Percentiles rank a stretch among this genome's conserved stretches.
Evolutionary conservation across 805 yeast species (phyloP).

Genomic region (Saturnispora quitensis): DNA sequence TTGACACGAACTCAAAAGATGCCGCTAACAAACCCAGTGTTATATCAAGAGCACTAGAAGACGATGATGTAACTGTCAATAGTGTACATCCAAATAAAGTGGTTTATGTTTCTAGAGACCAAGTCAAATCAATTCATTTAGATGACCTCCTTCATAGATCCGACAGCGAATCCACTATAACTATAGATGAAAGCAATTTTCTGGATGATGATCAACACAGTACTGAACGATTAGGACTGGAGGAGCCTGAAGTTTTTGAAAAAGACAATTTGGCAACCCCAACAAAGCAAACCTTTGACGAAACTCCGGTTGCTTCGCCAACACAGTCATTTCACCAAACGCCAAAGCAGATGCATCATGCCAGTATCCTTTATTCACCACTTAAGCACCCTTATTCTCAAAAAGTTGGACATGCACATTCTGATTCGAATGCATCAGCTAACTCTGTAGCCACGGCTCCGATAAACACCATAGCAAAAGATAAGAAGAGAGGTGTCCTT

Average conservation of each 20-base stretch:
- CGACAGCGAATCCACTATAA: constrained; percentile 7
- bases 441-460: neutral
- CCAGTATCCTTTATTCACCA: neutral
- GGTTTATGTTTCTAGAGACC: constrained; percentile 7
- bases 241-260: neutral
- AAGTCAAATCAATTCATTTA: constrained; percentile 15
- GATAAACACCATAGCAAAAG: neutral
- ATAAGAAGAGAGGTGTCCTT: neutral
- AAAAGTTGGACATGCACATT: constrained; percentile 6
- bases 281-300: constrained; percentile 5
- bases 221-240: neutral
- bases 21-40: constrained; percentile 13
- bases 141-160: constrained; percentile 10
- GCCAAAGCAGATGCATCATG: constrained; percentile 5
- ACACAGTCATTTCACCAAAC: constrained; percentile 7
- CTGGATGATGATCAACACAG: neutral
- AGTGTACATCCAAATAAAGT: constrained; percentile 15
- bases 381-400: neutral
- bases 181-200: neutral
- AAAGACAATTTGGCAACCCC: constrained; percentile 8
- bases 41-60: constrained; percentile 16
- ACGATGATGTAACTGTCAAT: constrained; percentile 18
- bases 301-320: constrained; percentile 13
- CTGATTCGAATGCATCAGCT: constrained; percentile 6
- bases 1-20: constrained; percentile 10